phyloP scores from a whole-genome alignment of 179 eudicot genomes.

The Vitellaria paradoxa region DNA sequence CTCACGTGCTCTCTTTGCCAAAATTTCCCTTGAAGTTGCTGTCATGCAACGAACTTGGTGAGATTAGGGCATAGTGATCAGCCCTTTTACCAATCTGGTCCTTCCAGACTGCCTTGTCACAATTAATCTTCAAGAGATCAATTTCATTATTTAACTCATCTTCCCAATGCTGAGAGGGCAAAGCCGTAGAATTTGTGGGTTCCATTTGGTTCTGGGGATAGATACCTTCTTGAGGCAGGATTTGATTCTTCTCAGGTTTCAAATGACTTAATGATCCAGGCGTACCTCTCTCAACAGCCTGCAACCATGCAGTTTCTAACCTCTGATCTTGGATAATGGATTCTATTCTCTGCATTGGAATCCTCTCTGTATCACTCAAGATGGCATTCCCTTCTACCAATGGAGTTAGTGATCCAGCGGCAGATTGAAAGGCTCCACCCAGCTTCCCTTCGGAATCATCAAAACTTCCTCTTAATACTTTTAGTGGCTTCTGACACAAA shows the following conservation, averaged over 20 bases:
- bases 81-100: conserved; percentile 49
- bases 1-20: conserved; percentile 76
- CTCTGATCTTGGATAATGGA: conserved; percentile 91
- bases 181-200: conserved; percentile 21
- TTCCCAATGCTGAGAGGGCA: conserved; percentile 69
- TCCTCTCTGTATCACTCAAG: conserved; percentile 28
- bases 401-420: conserved; percentile 32
- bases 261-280: conserved; percentile 67
- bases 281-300: conserved; percentile 87
- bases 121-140: conserved; percentile 56
- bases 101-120: conserved; percentile 44
- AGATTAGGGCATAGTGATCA: conserved; percentile 48
- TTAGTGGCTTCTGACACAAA: conserved; percentile 24
- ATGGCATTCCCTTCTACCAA: conserved; percentile 32
- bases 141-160: conserved; percentile 72
- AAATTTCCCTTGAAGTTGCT: conserved; percentile 47
- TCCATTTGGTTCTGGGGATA: conserved; percentile 40
- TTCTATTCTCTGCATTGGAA: conserved; percentile 86
- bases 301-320: conserved; percentile 97
- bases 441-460: conserved; percentile 31
- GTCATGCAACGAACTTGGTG: conserved; percentile 91
- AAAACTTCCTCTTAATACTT: conserved; percentile 29
- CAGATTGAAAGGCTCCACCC: conserved; percentile 30
- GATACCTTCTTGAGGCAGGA: conserved; percentile 75
- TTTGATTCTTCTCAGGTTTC: conserved; percentile 88